Evolutionary conservation across 192 early-diverging fungal genomes (phyloP), one percentile per base, ranked within the genome.

Genomic region (Backusella australiensis): DNA sequence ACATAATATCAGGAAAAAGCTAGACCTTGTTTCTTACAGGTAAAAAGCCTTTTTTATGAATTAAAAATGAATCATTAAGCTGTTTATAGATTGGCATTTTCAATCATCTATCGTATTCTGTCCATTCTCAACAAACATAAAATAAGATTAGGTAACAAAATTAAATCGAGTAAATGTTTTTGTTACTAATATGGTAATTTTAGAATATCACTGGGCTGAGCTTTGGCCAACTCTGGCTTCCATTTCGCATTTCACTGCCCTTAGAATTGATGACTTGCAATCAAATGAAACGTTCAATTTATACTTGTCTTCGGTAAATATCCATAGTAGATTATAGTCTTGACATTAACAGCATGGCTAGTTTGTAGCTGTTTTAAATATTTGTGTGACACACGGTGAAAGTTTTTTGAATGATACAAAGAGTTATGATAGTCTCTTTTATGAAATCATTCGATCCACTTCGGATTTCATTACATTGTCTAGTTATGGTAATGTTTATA

Each of bases 171-270:
- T 32, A 35, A 68, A 52, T 17, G 26, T 34, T 38, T 29, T 19
- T 11, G 1, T 26, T 32, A 26, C 15, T 65, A 52, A n/a, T 12
- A 77, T 56, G 9, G 17, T 17, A 34, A 44, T 19, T 29, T 32
- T 78, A 89, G 85, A 79, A 23, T 89, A 89, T 72, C 86, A 89
- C 52, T 89, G 88, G 88, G 63, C 73, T 11, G 83, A 86, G 69
- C 68, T 89, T 72, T 89, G 88, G 88, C 83, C 84, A 35, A 79
- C 84, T 0, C 59, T 89, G 4, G 78, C 84, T n/a, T 78, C 84
- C 0, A 72, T 89, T 3, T 73, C 83, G 0, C 84, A 85, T 71
- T 89, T 88, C 35, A 79, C 83, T 17, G 74, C 78, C 6, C 68
- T 81, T 7, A 80, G 88, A 38, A 59, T 72, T 12, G 83, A 88